These are phyloP conservation scores for Ganoderma multipileum DNA, from an alignment of 1,284 basidiomycete species.

Conservation along the genomic window DNA sequence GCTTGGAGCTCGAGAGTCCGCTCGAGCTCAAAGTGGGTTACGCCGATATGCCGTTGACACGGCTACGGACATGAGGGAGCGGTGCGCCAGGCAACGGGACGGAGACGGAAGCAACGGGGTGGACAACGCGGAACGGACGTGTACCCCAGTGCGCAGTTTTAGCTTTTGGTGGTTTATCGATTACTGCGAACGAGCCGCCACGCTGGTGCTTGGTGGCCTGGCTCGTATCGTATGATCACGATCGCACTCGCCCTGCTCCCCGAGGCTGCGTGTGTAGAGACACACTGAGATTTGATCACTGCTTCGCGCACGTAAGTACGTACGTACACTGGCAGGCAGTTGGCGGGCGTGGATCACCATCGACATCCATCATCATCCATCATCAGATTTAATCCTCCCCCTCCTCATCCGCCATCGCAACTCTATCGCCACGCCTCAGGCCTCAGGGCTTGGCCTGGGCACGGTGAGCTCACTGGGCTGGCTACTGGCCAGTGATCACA, in stretches of 20 bases:
- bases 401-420: background rate
- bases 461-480: background rate
- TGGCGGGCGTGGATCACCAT: background rate
- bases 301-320: too few species aligned
- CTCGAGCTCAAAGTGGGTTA: background rate
- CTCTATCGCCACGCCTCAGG: background rate
- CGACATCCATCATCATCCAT: background rate
- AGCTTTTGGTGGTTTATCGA: background rate
- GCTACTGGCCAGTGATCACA: background rate
- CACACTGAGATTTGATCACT: background rate
- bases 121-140: background rate
- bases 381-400: background rate
- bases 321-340: background rate
- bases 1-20: background rate
- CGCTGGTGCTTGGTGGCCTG: background rate
- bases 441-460: too few species aligned
- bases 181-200: background rate
- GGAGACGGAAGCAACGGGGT: background rate
- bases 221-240: background rate
- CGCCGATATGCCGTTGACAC: background rate
- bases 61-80: background rate
- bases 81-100: background rate
- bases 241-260: background rate
- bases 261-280: conserved; percentile 1
- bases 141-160: background rate